Evolutionary conservation across 305 asterid genomes (phyloP), one percentile per base, ranked within the genome.

Genomic region (Fraxinus sp.): DNA sequence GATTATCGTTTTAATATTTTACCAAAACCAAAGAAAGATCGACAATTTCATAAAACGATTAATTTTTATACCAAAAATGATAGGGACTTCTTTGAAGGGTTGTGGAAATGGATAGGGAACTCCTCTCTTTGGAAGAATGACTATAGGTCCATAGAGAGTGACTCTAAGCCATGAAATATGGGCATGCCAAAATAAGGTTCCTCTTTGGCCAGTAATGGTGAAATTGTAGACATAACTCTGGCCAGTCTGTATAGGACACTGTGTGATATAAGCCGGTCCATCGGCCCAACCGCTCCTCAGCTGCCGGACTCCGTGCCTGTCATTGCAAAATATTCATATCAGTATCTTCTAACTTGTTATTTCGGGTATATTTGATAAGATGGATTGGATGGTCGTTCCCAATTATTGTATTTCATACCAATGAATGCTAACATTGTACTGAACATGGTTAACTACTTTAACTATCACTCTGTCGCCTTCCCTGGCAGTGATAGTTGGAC

Each of bases 401-500:
- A n/a, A 52, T 16, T 20, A 16, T 52, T 5, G 26, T 3, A 18
- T 49, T 75, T 11, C 81, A 9, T 86, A 84, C 89, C 89, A 88
- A 74, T 88, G 91, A 84, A 88, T 46, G 11, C 86, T 84, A 82
- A 86, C 82, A 84, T 84, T 88, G 85, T 86, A 64, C 70, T 73
- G 77, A 20, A 84, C 88, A 78, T 84, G 81, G 82, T 88, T 88
- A 81, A 88, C 87, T 77, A 88, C 85, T 82, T 86, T 88, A n/a
- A 88, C 64, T 2, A 86, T 57, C 84, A 88, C 75, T 28, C 86
- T 85, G 28, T 88, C 89, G 7, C 91, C 89, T 80, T 88, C 89
- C 75, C 91, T 88, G 28, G 87, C 89, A 33, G 79, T 82, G 77
- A 88, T 88, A 82, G 79, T 80, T 26, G 91, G 89, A 26, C 89